Conservation (phyloP, 2,329 filamentous ascomycete genomes). For the Colletotrichum endophyticum region DNA sequence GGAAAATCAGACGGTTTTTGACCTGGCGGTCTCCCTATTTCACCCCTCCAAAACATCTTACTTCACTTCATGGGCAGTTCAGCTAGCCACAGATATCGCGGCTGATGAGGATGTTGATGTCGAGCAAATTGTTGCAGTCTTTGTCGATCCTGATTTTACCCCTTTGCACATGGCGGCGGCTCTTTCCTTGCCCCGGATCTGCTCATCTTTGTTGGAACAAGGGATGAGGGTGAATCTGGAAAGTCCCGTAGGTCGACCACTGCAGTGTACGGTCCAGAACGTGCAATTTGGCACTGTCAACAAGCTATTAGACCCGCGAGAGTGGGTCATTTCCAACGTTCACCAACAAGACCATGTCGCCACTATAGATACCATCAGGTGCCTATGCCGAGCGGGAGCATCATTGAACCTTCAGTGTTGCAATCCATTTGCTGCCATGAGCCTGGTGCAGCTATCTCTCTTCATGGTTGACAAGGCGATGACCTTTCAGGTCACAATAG, state of each 20-base stretch:
- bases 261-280: not conserved
- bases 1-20: not conserved
- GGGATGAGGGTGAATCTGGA: not conserved
- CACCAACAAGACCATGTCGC: not conserved
- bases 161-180: not conserved
- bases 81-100: too few species aligned
- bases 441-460: not conserved
- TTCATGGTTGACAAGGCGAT: fast-evolving
- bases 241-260: not conserved
- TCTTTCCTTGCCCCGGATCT: not conserved
- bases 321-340: too few species aligned
- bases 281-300: too few species aligned
- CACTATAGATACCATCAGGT: not conserved
- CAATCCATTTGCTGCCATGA: fast-evolving
- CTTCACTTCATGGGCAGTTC: not conserved
- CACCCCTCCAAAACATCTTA: not conserved
- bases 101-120: too few species aligned
- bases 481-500: not conserved
- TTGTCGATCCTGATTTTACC: not conserved
- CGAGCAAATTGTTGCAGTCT: not conserved
- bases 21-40: not conserved
- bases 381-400: not conserved
- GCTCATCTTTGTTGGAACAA: not conserved
- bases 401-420: fast-evolving
- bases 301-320: too few species aligned